Base-by-base conservation (phyloP, 2,329 filamentous ascomycete genomes). In the Zasmidium citrigriseum region DNA sequence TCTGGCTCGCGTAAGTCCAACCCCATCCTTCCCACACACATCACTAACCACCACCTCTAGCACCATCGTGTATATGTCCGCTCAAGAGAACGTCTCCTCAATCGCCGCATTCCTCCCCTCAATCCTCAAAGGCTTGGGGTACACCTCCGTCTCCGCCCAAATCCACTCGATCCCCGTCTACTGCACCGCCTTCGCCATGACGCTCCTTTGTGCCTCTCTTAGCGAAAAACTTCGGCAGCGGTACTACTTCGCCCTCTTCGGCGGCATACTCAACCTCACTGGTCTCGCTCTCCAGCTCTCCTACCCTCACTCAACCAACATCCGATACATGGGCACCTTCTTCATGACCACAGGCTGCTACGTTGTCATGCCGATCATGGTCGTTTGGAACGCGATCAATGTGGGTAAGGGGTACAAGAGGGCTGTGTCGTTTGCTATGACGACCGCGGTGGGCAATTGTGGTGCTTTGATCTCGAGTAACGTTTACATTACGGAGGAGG, bases 301-400 rank as follows among this genome's bases (percentile, higher is more conserved):
- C 1, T 57, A 64, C 21, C 64, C 59, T 18, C 41, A 56, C 1
- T 70, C 72, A 29, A 59, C 61, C 46, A 67, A 67, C 22, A 60
- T 71, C 53, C 67, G 68, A 34, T 76, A 76, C 58, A 69, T 68
- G 25, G 73, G 73, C 23, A 74, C 70, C 3, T 76, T 75, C 66
- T 68, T 76, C 63, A 65, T 69, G 20, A 67, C 67, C 2, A 52
- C 61, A 14, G 67, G 67, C 4, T 62, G 62, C 41, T 69, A 45
- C 50, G 66, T 72, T 34, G 67, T 67, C 50, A 69, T 72, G 70
- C 72, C 73, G 1, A 70, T 72, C 44, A 63, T 68, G 34, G 72
- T 76, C 11, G 73, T 72, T 4, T 74, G 70, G 67, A 60, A 75
- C 16, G 76, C 73, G 25, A 74, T 75, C 45, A 80, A 80, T 53